Evolutionary conservation across 768 basidiomycete species (phyloP).

Genomic region (Roridomyces roridus): DNA sequence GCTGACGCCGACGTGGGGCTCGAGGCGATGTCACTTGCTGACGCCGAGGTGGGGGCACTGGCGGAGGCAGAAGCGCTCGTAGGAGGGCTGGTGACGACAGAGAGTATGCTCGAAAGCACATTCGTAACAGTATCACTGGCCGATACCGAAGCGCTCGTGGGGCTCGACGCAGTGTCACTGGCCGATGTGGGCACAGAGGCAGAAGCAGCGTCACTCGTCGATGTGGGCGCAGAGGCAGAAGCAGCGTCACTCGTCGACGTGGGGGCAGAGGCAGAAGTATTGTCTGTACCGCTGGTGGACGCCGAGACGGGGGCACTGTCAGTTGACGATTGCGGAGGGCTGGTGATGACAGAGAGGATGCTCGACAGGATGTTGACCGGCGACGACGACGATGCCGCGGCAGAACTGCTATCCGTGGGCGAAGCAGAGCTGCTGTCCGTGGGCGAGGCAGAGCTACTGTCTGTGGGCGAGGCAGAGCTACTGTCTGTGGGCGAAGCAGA

Average conservation of each 20-base stretch:
- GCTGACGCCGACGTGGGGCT: too few species aligned
- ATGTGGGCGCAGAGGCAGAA: not conserved
- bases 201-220: not conserved
- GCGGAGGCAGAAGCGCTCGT: not conserved
- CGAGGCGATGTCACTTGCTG: not conserved
- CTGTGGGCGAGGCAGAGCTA: too few species aligned
- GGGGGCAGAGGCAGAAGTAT: not conserved
- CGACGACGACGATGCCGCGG: too few species aligned
- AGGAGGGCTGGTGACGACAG: not conserved
- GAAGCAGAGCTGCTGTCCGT: too few species aligned
- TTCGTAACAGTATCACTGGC: not conserved
- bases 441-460: too few species aligned
- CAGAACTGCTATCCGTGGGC: too few species aligned
- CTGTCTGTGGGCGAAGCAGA: too few species aligned
- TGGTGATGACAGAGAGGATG: not conserved
- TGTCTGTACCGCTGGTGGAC: not conserved
- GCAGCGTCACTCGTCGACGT: not conserved
- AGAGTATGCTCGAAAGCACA: not conserved
- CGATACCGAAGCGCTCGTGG: not conserved
- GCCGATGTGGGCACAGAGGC: not conserved
- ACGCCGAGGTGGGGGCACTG: not conserved
- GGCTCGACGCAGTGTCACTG: not conserved
- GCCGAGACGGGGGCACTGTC: too few species aligned
- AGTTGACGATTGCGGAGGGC: too few species aligned
- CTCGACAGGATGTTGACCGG: not conserved